A percentile compares a stretch with the other conserved stretches of the same genome.
These are phyloP conservation scores for Hymenoscyphus fraxineus DNA, from an alignment of 2,329 filamentous ascomycete genomes.

Conservation along the genomic window DNA sequence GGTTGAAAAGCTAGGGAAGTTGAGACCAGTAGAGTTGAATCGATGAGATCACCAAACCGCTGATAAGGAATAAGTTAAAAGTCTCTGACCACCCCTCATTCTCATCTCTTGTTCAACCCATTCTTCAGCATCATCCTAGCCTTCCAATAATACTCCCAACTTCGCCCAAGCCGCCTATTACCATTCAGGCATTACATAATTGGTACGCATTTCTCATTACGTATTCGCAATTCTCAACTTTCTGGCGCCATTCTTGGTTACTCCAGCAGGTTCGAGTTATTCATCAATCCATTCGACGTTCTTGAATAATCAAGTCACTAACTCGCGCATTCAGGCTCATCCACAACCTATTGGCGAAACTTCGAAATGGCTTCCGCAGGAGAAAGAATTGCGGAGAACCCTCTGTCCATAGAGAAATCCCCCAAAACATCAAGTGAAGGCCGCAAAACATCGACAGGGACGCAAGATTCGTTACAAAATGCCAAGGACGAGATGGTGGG, in stretches of 20 bases:
- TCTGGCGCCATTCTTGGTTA: no score
- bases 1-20: no score
- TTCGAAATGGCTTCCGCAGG: neutral
- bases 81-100: constrained; percentile 4
- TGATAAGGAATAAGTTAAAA: constrained; percentile 3
- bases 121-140: neutral
- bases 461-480: constrained; percentile 2
- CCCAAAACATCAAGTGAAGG: neutral
- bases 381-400: neutral
- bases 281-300: neutral
- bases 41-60: no score
- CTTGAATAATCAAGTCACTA: neutral
- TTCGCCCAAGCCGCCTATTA: neutral
- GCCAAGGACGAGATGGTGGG: constrained; percentile 5
- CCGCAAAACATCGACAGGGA: neutral
- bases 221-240: no score
- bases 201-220: no score
- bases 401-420: neutral
- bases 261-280: no score
- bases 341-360: neutral
- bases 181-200: no score
- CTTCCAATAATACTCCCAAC: neutral
- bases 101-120: neutral
- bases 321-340: neutral
- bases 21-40: no score